Base-by-base conservation (phyloP, 805 yeast genomes). In the Osmozyma mogii region DNA sequence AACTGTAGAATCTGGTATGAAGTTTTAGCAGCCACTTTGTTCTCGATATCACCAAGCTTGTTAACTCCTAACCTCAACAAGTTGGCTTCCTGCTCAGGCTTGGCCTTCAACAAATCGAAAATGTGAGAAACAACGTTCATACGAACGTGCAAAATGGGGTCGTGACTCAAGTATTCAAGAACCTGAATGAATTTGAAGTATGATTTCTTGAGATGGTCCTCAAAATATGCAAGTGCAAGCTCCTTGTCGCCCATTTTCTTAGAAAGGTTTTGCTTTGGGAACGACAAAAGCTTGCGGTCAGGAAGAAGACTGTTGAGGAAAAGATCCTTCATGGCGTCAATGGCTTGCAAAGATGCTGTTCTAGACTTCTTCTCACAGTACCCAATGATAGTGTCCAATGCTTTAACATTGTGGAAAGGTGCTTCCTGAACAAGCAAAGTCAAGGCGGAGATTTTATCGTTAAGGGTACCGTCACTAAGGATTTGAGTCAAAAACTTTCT, bases 1-100 rank as follows among this genome's bases (percentile, higher is more conserved):
- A 87, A 58, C 45, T 80, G 79, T 40, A 88, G 65, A 26, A 92
- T 60, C 40, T 79, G 77, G 53, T 74, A 84, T 4, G 96, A 87
- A 1, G 94, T 75, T 49, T 84, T 84, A 1, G 97, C 82, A 1
- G 94, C 75, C 4, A 92, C 95, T 51, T 85, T 85, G 38, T 84
- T 81, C 39, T 89, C 96, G 25, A 72, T 71, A 52, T 92, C 98
- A 58, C 98, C 98, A 21, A 92, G 66, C 53, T 92, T 92, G 55
- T 92, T 92, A 26, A 87, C 92, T 30, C 95, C 95, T 31, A 92
- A 66, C 44, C 87, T 72, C 45, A 92, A 66, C 41, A 92, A 63
- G 54, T 92, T 92, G 30, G 79, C 94, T 56, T 92, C 98, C 64
- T 92, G 98, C 61, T 92, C 98, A 4, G 98, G 97, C 54, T 88